These are phyloP conservation scores for Dinochytrium kinnereticum DNA, from an alignment of 371 early-diverging fungal genomes.

Conservation along the genomic window DNA sequence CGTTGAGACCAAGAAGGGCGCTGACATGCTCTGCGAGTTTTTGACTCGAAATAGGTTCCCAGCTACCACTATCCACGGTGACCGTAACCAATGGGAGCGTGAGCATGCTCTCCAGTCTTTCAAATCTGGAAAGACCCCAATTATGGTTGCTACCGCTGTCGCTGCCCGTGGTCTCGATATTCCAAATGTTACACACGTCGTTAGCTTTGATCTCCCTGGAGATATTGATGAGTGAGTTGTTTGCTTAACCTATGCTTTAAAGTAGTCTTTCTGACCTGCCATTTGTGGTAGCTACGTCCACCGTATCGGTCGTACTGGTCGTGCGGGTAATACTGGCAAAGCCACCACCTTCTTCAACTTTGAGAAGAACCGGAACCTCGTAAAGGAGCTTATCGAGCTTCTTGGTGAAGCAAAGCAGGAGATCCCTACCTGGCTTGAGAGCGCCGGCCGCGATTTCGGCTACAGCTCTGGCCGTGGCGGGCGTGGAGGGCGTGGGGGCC, in stretches of 20 bases:
- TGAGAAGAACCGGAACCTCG: constrained; percentile 48
- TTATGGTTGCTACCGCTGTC: constrained; percentile 99
- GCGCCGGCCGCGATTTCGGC: constrained; percentile 21
- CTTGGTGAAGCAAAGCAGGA: constrained; percentile 80
- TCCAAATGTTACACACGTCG: constrained; percentile 64
- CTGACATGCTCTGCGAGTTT: constrained; percentile 77
- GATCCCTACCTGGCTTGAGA: constrained; percentile 75
- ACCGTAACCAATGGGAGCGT: constrained; percentile 95
- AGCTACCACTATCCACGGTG: constrained; percentile 97
- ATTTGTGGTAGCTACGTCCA: constrained; percentile 57
- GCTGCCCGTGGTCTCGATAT: constrained; percentile 98
- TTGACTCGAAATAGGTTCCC: constrained; percentile 75
- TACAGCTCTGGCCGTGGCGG: constrained; percentile 26
- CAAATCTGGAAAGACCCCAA: constrained; percentile 87
- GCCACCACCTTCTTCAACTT: constrained; percentile 66
- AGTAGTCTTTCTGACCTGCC: background rate
- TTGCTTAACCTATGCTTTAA: no score
- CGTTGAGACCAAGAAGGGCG: constrained; percentile 76
- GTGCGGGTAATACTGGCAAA: constrained; percentile 61
- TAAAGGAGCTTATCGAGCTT: constrained; percentile 71
- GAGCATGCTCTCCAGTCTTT: constrained; percentile 92
- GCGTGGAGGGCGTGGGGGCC: constrained; percentile 38
- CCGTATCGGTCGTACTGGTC: constrained; percentile 71
- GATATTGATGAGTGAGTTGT: constrained; percentile 59
- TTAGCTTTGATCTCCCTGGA: constrained; percentile 72